Percentiles rank a stretch among this genome's conserved stretches.
phyloP scores from a whole-genome alignment of 1,284 basidiomycete species.

The Gastroboletus turbinatus region DNA sequence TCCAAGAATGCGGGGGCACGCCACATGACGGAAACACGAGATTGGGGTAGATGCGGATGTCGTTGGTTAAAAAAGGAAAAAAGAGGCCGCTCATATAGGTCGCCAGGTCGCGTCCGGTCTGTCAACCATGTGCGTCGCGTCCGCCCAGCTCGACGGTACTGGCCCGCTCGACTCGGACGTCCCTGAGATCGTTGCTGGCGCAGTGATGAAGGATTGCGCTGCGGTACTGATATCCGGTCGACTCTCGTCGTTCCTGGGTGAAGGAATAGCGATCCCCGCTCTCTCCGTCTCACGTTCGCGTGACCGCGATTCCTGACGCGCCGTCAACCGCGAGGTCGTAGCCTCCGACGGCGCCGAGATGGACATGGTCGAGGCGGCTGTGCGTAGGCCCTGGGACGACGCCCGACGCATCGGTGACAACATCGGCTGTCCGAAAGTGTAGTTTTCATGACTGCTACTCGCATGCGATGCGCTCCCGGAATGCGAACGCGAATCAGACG shows the following conservation, averaged over 20 bases:
- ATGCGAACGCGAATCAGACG: constrained; percentile 46
- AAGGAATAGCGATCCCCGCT: constrained; percentile 19
- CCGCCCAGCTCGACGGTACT: constrained; percentile 39
- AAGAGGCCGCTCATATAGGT: constrained; percentile 18
- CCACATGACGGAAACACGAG: not conserved
- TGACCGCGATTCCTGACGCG: constrained; percentile 14
- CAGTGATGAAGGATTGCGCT: constrained; percentile 63
- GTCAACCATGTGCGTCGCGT: constrained; percentile 41
- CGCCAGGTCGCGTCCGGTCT: constrained; percentile 27
- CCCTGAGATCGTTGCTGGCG: constrained; percentile 54
- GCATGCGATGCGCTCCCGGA: constrained; percentile 49
- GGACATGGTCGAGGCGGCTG: constrained; percentile 19
- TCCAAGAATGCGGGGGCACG: constrained; percentile 11
- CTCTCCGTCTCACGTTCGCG: constrained; percentile 15
- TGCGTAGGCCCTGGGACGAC: constrained; percentile 24
- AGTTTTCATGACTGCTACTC: constrained; percentile 56
- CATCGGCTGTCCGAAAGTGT: constrained; percentile 66
- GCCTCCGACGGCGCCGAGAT: constrained; percentile 27
- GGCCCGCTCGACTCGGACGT: constrained; percentile 39
- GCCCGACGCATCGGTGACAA: constrained; percentile 26
- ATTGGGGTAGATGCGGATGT: not conserved
- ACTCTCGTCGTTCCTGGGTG: constrained; percentile 33
- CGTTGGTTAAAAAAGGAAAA: not conserved
- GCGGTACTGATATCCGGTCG: constrained; percentile 66
- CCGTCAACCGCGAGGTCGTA: constrained; percentile 25